Percentiles rank a stretch among this genome's conserved stretches.
phyloP scores from a whole-genome alignment of 1,284 basidiomycete genomes.

The Lentinus polychrous region DNA sequence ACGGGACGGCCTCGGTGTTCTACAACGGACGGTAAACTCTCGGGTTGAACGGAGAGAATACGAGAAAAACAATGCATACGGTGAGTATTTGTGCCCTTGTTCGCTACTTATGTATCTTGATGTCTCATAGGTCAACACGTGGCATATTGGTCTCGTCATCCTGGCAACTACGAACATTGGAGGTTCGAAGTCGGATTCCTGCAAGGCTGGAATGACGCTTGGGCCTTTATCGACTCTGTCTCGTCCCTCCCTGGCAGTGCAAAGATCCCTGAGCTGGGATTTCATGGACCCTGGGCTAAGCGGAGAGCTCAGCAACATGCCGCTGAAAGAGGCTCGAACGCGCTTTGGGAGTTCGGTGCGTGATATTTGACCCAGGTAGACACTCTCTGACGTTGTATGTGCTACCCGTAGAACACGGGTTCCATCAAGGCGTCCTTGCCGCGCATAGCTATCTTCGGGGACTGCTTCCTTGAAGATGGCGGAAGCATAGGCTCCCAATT shows the following conservation, averaged over 20 bases:
- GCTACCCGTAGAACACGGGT: slow-evolving; percentile 3
- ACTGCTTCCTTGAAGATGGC: too few species aligned
- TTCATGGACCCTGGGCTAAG: slow-evolving; percentile 52
- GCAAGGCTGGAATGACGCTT: slow-evolving; percentile 68
- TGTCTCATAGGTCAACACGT: slow-evolving; percentile 39
- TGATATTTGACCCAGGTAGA: slow-evolving; percentile 1
- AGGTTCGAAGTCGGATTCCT: slow-evolving; percentile 62
- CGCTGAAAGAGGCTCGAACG: slow-evolving; percentile 28
- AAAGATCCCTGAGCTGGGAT: slow-evolving; percentile 51
- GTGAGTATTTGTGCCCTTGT: slow-evolving; percentile 23
- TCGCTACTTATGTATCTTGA: not conserved
- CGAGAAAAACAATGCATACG: slow-evolving; percentile 32
- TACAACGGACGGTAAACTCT: slow-evolving; percentile 17
- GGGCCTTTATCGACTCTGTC: slow-evolving; percentile 38
- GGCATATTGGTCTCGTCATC: slow-evolving; percentile 51
- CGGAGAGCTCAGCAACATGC: slow-evolving; percentile 41
- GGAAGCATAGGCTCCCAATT: too few species aligned
- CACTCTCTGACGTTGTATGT: not conserved
- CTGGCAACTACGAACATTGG: slow-evolving; percentile 54
- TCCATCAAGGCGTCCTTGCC: slow-evolving; percentile 2
- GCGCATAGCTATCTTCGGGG: slow-evolving; percentile 7
- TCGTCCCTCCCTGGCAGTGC: slow-evolving; percentile 15
- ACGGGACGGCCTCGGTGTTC: slow-evolving; percentile 13
- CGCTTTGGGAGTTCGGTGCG: slow-evolving; percentile 61
- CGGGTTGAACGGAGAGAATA: slow-evolving; percentile 28